Evolutionary conservation across 805 yeast genomes (phyloP).

Genomic region (Ogataea degrootiae): DNA sequence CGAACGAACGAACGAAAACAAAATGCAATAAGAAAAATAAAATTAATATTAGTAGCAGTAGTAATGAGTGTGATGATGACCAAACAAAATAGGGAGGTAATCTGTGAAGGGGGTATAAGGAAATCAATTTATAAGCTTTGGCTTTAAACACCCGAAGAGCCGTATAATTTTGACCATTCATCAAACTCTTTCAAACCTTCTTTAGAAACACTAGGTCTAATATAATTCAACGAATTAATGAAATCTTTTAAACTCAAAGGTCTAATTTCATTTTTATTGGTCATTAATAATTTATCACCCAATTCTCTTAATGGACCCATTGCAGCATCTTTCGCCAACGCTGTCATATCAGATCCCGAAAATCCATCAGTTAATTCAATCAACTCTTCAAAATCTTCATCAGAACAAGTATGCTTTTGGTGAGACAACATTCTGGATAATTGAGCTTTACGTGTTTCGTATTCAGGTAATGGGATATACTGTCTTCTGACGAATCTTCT

Average conservation of each 20-base stretch:
- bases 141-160: conserved; percentile 75
- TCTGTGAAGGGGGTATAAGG: too few species aligned
- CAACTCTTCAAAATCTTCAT: conserved; percentile 55
- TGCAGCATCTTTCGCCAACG: conserved; percentile 93
- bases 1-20: too few species aligned
- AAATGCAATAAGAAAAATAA: too few species aligned
- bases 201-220: conserved; percentile 82
- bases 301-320: conserved; percentile 93
- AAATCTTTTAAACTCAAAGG: conserved; percentile 74
- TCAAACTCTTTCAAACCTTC: conserved; percentile 80
- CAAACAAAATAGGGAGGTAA: too few species aligned
- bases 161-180: conserved; percentile 82
- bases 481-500: conserved; percentile 88
- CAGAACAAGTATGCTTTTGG: conserved; percentile 67
- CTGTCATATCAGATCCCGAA: conserved; percentile 92
- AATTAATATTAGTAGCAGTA: too few species aligned
- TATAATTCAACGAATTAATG: conserved; percentile 64
- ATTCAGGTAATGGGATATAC: conserved; percentile 91
- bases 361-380: conserved; percentile 58
- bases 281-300: conserved; percentile 73
- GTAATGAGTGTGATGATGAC: too few species aligned
- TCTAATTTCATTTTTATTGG: conserved; percentile 71
- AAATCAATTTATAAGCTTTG: too few species aligned
- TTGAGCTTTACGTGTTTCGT: conserved; percentile 72
- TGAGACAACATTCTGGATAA: conserved; percentile 59